Percentiles rank a stretch among this genome's conserved stretches.
Conservation (phyloP, 805 yeast species). For the Saturnispora hagleri region DNA sequence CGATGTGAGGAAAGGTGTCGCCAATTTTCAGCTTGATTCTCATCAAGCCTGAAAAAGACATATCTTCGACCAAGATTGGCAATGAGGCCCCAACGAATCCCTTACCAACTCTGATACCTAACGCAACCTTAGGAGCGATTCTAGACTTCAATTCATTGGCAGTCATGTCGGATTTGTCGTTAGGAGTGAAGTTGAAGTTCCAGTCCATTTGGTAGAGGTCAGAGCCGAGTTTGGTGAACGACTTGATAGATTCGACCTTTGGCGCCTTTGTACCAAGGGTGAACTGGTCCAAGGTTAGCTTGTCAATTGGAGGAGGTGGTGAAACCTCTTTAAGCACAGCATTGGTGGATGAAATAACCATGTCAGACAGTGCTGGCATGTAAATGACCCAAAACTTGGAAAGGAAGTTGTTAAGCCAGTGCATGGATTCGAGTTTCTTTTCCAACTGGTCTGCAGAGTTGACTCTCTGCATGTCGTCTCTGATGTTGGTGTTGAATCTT, state of each 20-base stretch:
- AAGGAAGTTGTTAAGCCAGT: slow-evolving; percentile 71
- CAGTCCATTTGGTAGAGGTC: slow-evolving; percentile 75
- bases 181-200: slow-evolving; percentile 74
- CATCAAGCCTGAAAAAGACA: slow-evolving; percentile 66
- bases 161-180: slow-evolving; percentile 78
- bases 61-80: slow-evolving; percentile 74
- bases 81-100: slow-evolving; percentile 67
- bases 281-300: slow-evolving; percentile 62
- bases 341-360: slow-evolving; percentile 63
- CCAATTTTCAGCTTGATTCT: slow-evolving; percentile 53
- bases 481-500: slow-evolving; percentile 61
- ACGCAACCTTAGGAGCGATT: slow-evolving; percentile 70
- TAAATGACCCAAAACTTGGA: slow-evolving; percentile 82
- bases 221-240: slow-evolving; percentile 60
- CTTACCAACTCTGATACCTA: slow-evolving; percentile 75
- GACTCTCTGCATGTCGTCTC: slow-evolving; percentile 68
- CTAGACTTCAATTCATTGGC: slow-evolving; percentile 60
- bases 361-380: slow-evolving; percentile 77
- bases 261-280: slow-evolving; percentile 80
- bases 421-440: slow-evolving; percentile 60
- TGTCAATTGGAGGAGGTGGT: slow-evolving; percentile 79
- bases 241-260: slow-evolving; percentile 57
- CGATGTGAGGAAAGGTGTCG: slow-evolving; percentile 69
- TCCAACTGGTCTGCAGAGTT: slow-evolving; percentile 57
- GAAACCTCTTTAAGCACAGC: slow-evolving; percentile 59